Conservation (phyloP, 441 rosid genomes). For the Corymbia calophylla region DNA sequence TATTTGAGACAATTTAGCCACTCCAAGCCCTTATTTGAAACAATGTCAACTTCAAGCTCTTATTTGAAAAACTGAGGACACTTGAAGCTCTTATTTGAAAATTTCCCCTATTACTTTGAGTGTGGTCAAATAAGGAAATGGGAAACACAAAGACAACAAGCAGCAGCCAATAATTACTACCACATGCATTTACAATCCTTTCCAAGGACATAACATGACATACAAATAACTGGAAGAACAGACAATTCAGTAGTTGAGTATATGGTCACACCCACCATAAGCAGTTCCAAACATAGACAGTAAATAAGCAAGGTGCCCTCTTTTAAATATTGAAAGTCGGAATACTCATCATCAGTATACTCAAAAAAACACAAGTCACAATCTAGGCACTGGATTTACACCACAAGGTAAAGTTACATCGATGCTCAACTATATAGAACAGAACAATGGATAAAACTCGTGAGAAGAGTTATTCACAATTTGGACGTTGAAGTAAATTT, state of each 20-base stretch:
- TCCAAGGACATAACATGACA: neutral
- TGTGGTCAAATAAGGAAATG: neutral
- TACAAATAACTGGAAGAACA: neutral
- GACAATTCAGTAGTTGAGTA: neutral
- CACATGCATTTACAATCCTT: neutral
- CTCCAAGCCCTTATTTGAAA: too few species aligned
- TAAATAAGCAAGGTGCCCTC: neutral
- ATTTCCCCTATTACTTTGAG: neutral
- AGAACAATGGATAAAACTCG: neutral
- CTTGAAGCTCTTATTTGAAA: too few species aligned
- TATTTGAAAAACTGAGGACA: too few species aligned
- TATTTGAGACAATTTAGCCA: too few species aligned
- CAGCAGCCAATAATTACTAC: neutral
- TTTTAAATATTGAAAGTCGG: neutral
- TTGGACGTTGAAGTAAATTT: neutral
- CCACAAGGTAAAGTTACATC: neutral
- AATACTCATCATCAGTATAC: neutral
- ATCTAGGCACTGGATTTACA: neutral
- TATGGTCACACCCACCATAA: neutral
- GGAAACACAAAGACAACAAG: neutral
- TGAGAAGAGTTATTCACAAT: neutral
- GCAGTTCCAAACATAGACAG: neutral
- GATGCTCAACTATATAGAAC: neutral
- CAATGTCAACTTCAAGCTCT: too few species aligned
- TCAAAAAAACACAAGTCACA: neutral